A percentile compares a stretch with the other conserved stretches of the same genome.
Evolutionary conservation across 805 yeast genomes (phyloP).

Genomic region (Sugiyamaella marilandica): DNA sequence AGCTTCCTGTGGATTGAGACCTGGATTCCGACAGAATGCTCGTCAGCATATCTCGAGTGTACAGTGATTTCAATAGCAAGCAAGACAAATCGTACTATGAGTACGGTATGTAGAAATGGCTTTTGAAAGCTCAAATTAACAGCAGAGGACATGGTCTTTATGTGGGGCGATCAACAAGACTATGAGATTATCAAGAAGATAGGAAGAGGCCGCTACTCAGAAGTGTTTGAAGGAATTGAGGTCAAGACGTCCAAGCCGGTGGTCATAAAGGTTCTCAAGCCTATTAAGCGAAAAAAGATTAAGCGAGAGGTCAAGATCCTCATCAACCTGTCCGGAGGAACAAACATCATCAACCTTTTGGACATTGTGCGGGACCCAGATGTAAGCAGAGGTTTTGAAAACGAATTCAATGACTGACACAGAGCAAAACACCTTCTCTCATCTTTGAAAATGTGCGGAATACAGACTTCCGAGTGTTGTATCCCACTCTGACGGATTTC

Average conservation of each 20-base stretch:
- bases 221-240: constrained; percentile 83
- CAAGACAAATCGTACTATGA: constrained; percentile 88
- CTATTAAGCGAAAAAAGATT: constrained; percentile 88
- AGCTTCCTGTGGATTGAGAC: no score
- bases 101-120: constrained; percentile 35
- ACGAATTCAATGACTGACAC: not conserved
- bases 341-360: constrained; percentile 66
- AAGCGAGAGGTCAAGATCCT: constrained; percentile 85
- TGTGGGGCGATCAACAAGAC: constrained; percentile 81
- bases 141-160: constrained; percentile 56
- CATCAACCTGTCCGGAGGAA: constrained; percentile 79
- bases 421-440: constrained; percentile 70
- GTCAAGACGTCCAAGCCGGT: constrained; percentile 52
- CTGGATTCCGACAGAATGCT: not conserved
- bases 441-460: constrained; percentile 82
- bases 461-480: constrained; percentile 78
- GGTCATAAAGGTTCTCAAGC: constrained; percentile 88
- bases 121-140: not conserved
- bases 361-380: constrained; percentile 87
- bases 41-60: constrained; percentile 57
- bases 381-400: constrained; percentile 6
- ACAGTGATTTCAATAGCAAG: constrained; percentile 68
- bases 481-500: constrained; percentile 68
- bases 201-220: constrained; percentile 92
- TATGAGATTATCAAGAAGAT: constrained; percentile 80